Evolutionary conservation across 345 rosid genomes (phyloP), one percentile per base, ranked within the genome.

Genomic region (Physaria fendleri): DNA sequence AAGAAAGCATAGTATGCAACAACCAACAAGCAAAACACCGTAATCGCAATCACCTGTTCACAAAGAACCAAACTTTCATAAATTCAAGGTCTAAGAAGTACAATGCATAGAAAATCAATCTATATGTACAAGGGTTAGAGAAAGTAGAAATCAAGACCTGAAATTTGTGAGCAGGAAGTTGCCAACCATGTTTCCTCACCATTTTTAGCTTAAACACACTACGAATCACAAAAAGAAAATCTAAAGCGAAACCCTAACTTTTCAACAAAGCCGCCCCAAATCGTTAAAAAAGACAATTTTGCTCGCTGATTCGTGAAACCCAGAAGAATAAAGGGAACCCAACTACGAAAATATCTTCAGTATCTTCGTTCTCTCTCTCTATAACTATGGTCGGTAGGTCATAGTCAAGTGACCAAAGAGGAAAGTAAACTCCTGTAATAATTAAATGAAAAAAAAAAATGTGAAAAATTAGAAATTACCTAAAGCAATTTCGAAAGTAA

Each of bases 141-240:
- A 37, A 24, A 51, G 24, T n/a, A n/a, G 38, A 6, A 29, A 28
- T 1, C 2, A 8, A 27, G 69, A 86, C 98, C 97, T 92, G 97
- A 28, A 85, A 83, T 41, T 90, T 85, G 71, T 92, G 98, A 9
- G 98, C 98, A 15, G 98, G 98, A 6, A 92, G 81, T 67, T 92
- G 91, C 98, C 97, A 92, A 50, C 98, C 98, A 75, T 92, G 97
- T 71, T 84, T 88, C 75, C 98, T 84, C 84, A 73, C 91, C 98
- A 92, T 88, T 39, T 30, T 79, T 18, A n/a, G n/a, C n/a, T n/a
- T n/a, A n/a, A 50, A 24, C 17, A 60, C 37, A 2, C 30, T 5
- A 7, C 23, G 13, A 13, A 39, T 42, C 27, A n/a, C 16, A n/a
- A n/a, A n/a, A n/a, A n/a, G n/a, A 66, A 71, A 59, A 50, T 43